Conservation (phyloP, 2,329 filamentous ascomycete genomes). For the Orbilia ellipsospora region DNA sequence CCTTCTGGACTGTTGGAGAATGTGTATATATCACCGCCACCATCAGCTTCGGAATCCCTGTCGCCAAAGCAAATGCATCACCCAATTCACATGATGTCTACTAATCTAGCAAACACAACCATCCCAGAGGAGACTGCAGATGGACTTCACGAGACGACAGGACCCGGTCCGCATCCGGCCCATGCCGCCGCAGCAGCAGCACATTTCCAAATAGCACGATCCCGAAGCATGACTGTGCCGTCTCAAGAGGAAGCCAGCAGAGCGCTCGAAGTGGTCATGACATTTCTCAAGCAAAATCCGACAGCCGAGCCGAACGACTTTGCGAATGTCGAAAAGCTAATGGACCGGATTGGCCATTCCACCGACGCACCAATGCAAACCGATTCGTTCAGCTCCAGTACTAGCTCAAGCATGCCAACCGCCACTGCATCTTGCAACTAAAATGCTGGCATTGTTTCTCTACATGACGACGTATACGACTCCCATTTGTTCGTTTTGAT, state of each 20-base stretch:
- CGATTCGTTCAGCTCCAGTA: conserved; percentile 32
- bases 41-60: conserved; percentile 54
- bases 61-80: conserved; percentile 56
- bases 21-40: conserved; percentile 53
- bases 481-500: conserved; percentile 25
- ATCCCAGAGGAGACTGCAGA: conserved; percentile 53
- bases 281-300: conserved; percentile 79
- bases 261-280: conserved; percentile 83
- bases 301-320: conserved; percentile 80
- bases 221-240: conserved; percentile 63
- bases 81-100: conserved; percentile 45
- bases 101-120: conserved; percentile 53
- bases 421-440: conserved; percentile 52
- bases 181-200: conserved; percentile 20
- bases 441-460: conserved; percentile 13
- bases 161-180: background rate
- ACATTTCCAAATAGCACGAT: conserved; percentile 54
- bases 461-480: conserved; percentile 37
- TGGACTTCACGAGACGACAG: conserved; percentile 34
- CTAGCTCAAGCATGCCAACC: conserved; percentile 49
- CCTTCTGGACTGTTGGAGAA: conserved; percentile 47
- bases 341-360: conserved; percentile 67
- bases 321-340: conserved; percentile 79
- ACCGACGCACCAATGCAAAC: conserved; percentile 65
- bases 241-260: conserved; percentile 86